Evolutionary conservation across 306 rosid species (phyloP).

Genomic region (Chamaecrista fasciculata): DNA sequence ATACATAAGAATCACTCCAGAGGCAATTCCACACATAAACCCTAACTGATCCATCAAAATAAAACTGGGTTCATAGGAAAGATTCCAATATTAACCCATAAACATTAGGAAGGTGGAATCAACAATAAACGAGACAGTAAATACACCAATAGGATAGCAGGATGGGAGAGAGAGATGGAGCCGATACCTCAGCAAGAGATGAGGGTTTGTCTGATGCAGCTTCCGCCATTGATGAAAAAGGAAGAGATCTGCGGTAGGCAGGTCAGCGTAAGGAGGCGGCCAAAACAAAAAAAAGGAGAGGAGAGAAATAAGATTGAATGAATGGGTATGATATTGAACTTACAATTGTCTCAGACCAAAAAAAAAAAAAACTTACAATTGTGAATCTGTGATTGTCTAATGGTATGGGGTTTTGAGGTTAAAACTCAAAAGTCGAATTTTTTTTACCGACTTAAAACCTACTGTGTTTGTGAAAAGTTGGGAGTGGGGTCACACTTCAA

Average conservation of each 20-base stretch:
- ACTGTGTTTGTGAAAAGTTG: too few relatives aligned
- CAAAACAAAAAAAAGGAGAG: not conserved
- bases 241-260: constrained; percentile 29
- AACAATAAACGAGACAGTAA: not conserved
- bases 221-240: constrained; percentile 63
- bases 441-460: not conserved
- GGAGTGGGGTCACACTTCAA: too few relatives aligned
- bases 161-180: not conserved
- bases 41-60: not conserved
- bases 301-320: not conserved
- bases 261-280: constrained; percentile 23
- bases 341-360: too few relatives aligned
- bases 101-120: not conserved
- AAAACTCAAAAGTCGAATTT: not conserved
- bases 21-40: too few relatives aligned
- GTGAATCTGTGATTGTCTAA: too few relatives aligned
- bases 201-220: constrained; percentile 31
- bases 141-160: not conserved
- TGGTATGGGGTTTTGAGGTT: not conserved
- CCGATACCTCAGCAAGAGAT: constrained; percentile 59
- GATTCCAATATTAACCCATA: constrained; percentile 6
- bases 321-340: too few relatives aligned
- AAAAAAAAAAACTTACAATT: too few relatives aligned
- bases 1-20: not conserved
- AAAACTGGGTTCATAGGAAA: not conserved